Percentiles rank a stretch among this genome's conserved stretches.
Conservation (phyloP, 805 yeast genomes). For the Yamadazyma tumulicola region DNA sequence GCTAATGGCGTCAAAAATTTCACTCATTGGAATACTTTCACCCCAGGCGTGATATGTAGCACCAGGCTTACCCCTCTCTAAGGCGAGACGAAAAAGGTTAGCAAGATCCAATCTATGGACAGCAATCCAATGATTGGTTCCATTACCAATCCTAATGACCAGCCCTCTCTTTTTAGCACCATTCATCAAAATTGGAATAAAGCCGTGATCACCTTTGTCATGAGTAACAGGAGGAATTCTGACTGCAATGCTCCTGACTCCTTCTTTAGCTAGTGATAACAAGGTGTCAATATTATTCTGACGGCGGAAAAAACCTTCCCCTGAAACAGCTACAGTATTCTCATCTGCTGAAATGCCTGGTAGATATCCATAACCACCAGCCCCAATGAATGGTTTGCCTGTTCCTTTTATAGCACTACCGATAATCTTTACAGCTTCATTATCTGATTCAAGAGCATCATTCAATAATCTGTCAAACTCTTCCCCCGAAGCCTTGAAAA, state of each 20-base stretch:
- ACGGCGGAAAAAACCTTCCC: neutral
- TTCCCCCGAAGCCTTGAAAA: slow-evolving; percentile 8
- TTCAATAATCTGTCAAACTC: slow-evolving; percentile 23
- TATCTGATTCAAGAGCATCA: slow-evolving; percentile 17
- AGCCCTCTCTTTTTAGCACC: slow-evolving; percentile 28
- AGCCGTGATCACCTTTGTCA: slow-evolving; percentile 25
- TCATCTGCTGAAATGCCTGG: neutral
- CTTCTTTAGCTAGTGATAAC: slow-evolving; percentile 13
- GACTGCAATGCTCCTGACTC: slow-evolving; percentile 19
- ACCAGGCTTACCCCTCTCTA: slow-evolving; percentile 11
- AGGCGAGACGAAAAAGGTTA: slow-evolving; percentile 13
- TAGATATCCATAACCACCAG: slow-evolving; percentile 1
- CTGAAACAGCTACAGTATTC: neutral
- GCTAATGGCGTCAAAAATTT: slow-evolving; percentile 23
- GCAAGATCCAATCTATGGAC: slow-evolving; percentile 32
- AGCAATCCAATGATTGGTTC: slow-evolving; percentile 25
- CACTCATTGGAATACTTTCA: slow-evolving; percentile 19
- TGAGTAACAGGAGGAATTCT: slow-evolving; percentile 34
- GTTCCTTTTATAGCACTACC: slow-evolving; percentile 24
- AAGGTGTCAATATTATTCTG: slow-evolving; percentile 1
- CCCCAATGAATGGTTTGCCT: slow-evolving; percentile 20
- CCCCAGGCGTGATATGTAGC: slow-evolving; percentile 9
- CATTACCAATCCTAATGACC: slow-evolving; percentile 32
- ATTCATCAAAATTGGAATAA: slow-evolving; percentile 18
- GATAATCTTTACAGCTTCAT: slow-evolving; percentile 24